Conservation (phyloP, 169 alveolate genomes). For the Plasmodium chabaudi region DNA sequence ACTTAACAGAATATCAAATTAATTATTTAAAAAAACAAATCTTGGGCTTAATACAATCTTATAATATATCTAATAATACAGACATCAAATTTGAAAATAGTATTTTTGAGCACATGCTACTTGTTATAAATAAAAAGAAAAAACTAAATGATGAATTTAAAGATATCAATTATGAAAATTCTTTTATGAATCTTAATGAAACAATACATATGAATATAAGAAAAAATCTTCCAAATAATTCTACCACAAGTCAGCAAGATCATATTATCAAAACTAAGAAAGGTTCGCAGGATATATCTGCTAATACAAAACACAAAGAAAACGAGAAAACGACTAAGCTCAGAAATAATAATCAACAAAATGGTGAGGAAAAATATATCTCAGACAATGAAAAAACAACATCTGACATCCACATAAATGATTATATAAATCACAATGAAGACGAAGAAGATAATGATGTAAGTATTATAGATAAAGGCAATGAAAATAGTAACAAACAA, state of each 20-base stretch:
- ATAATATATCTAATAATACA: conserved; percentile 42
- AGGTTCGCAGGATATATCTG: not conserved
- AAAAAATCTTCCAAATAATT: conserved; percentile 42
- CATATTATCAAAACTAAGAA: conserved; percentile 44
- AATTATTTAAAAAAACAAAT: conserved; percentile 65
- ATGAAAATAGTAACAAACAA: not conserved
- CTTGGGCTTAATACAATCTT: conserved; percentile 29
- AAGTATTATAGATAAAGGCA: not conserved
- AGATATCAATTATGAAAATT: conserved; percentile 59
- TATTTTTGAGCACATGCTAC: conserved; percentile 71
- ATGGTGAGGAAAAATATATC: conserved; percentile 5
- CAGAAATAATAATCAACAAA: conserved; percentile 8
- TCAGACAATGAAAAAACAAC: conserved; percentile 28
- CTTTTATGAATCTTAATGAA: conserved; percentile 66
- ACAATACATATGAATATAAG: conserved; percentile 66
- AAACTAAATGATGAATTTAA: conserved; percentile 69
- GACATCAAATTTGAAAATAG: conserved; percentile 42
- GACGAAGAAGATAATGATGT: conserved; percentile 32
- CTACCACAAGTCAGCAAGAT: not conserved
- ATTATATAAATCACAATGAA: conserved; percentile 41
- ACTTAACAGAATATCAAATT: conserved; percentile 56
- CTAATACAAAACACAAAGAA: not conserved
- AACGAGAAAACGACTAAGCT: not conserved
- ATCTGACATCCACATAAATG: conserved; percentile 26
- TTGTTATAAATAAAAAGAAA: conserved; percentile 43